Percentiles rank a stretch among this genome's conserved stretches.
Conservation (phyloP, 1,139 yeast genomes). For the Pneumocystis jirovecii region DNA sequence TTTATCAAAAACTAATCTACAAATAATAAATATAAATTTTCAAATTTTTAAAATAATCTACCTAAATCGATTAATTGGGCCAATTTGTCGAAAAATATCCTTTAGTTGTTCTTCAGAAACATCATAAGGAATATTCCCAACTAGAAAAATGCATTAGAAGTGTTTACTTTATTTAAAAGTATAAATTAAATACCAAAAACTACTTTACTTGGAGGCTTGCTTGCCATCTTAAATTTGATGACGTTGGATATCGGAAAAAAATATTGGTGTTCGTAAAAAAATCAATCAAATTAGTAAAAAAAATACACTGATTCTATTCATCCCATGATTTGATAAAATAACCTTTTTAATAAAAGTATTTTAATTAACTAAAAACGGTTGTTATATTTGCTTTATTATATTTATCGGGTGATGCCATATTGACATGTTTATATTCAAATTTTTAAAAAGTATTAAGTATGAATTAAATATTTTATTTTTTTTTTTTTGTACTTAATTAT, state of each 20-base stretch:
- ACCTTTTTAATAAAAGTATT: too few relatives aligned
- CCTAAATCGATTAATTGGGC: constrained; percentile 44
- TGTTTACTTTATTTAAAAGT: constrained; percentile 5
- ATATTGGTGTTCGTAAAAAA: constrained; percentile 5
- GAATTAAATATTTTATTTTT: too few relatives aligned
- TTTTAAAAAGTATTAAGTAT: neutral
- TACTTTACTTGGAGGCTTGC: neutral
- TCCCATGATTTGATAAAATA: neutral
- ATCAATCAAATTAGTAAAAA: constrained; percentile 10
- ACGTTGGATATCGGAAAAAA: constrained; percentile 8
- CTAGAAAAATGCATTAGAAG: constrained; percentile 31
- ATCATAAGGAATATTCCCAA: constrained; percentile 57
- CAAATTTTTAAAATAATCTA: neutral
- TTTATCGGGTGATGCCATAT: too few relatives aligned
- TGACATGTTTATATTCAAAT: neutral
- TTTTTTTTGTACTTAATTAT: too few relatives aligned
- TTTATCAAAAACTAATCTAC: constrained; percentile 69
- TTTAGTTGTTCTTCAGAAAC: constrained; percentile 81
- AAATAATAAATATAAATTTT: constrained; percentile 24
- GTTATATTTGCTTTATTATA: too few relatives aligned
- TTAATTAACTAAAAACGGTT: too few relatives aligned
- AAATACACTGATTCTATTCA: constrained; percentile 7
- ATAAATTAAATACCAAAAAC: neutral
- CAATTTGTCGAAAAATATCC: constrained; percentile 32
- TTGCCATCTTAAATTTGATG: neutral